A percentile compares a stretch with the other conserved stretches of the same genome.
These are phyloP conservation scores for Fusarium sp. DNA, from an alignment of 2,329 filamentous ascomycete species.

Conservation along the genomic window DNA sequence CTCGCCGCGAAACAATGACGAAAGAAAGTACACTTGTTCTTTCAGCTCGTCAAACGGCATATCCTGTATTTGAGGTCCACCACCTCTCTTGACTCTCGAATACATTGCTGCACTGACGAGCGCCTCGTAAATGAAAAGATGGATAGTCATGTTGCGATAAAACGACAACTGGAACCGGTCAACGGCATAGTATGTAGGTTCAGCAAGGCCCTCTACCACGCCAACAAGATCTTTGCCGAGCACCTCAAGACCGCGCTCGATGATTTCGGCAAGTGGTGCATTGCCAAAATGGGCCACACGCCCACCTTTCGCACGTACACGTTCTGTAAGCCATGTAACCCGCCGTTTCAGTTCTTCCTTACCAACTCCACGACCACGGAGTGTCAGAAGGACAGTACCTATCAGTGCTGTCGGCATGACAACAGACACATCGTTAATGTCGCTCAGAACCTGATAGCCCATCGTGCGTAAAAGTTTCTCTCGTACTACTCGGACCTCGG, in stretches of 20 bases:
- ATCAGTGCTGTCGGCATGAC: conserved; percentile 98
- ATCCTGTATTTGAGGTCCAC: conserved; percentile 83
- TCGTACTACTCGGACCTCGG: conserved; percentile 66
- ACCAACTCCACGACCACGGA: conserved; percentile 91
- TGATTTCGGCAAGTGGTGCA: conserved; percentile 81
- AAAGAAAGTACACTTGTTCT: conserved; percentile 88
- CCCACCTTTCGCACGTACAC: conserved; percentile 87
- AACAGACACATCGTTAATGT: conserved; percentile 96
- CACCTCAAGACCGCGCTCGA: conserved; percentile 91
- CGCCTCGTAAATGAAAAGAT: conserved; percentile 94
- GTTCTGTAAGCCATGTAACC: conserved; percentile 88
- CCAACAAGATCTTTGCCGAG: conserved; percentile 91
- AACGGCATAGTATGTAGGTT: conserved; percentile 94
- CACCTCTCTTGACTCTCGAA: conserved; percentile 88
- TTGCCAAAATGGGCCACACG: conserved; percentile 93
- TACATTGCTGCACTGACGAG: conserved; percentile 93
- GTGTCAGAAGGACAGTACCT: conserved; percentile 90
- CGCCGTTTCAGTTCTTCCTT: conserved; percentile 86
- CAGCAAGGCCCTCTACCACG: conserved; percentile 80
- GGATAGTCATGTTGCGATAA: conserved; percentile 99
- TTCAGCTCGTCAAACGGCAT: conserved; percentile 80
- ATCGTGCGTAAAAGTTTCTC: conserved; percentile 85
- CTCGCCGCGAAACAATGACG: conserved; percentile 92
- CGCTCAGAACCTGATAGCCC: conserved; percentile 90
- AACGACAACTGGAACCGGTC: conserved; percentile 98